Evolutionary conservation across 139 green algal genomes (phyloP).

Genomic region (Helicosporidium sp.): DNA sequence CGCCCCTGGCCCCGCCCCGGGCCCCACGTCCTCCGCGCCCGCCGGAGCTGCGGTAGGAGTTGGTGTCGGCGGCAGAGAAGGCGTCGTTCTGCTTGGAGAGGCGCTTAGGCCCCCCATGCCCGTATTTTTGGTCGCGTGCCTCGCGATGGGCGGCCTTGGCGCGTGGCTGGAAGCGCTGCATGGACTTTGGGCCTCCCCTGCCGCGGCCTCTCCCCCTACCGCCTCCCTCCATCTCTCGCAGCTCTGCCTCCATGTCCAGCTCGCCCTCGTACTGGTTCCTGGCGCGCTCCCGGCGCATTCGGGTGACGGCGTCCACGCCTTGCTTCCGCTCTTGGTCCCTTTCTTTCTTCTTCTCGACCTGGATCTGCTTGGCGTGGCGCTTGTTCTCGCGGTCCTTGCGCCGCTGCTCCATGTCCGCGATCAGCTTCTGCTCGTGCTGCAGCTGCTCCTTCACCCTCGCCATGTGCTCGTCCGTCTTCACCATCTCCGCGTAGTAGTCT

Average conservation of each 20-base stretch:
- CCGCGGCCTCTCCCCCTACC: neutral
- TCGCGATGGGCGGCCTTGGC: constrained; percentile 35
- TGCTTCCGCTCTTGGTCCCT: constrained; percentile 65
- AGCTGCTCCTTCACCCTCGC: constrained; percentile 66
- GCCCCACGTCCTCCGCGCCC: neutral
- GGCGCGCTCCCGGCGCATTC: neutral
- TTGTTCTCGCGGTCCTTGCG: constrained; percentile 77
- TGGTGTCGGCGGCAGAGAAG: constrained; percentile 50
- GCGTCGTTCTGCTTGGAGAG: constrained; percentile 80
- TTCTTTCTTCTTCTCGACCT: constrained; percentile 69
- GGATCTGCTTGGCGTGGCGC: constrained; percentile 76
- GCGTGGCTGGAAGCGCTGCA: constrained; percentile 9
- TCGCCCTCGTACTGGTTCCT: constrained; percentile 24
- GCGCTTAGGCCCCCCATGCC: constrained; percentile 33
- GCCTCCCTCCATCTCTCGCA: constrained; percentile 16
- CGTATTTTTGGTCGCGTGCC: constrained; percentile 43
- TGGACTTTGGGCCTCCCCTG: neutral
- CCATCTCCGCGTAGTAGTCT: constrained; percentile 96
- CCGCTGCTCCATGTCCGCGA: constrained; percentile 53
- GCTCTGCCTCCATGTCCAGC: constrained; percentile 50
- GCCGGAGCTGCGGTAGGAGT: constrained; percentile 25
- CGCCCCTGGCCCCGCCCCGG: neutral
- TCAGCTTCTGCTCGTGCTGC: constrained; percentile 58
- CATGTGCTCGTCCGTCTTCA: constrained; percentile 94
- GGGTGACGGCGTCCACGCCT: constrained; percentile 12